Evolutionary conservation across 805 yeast species (phyloP).

Genomic region (Cyberlindnera maritima): DNA sequence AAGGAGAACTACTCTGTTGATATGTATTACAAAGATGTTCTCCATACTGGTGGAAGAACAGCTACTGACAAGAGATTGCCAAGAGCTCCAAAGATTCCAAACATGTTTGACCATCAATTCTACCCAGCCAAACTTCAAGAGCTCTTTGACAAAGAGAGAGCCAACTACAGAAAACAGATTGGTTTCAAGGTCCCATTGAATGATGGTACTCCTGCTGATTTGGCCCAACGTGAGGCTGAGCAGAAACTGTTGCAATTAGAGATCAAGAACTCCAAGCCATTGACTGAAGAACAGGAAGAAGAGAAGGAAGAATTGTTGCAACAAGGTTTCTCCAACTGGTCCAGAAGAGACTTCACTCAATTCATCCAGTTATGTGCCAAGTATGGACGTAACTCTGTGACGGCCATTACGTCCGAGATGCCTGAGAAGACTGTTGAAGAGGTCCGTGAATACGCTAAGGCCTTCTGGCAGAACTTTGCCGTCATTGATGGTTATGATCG

Average conservation of each 20-base stretch:
- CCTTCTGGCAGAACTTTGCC: constrained; percentile 76
- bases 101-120: constrained; percentile 87
- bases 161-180: constrained; percentile 66
- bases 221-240: constrained; percentile 39
- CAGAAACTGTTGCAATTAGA: constrained; percentile 62
- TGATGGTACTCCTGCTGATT: constrained; percentile 46
- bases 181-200: constrained; percentile 62
- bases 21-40: constrained; percentile 77
- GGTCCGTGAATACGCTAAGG: constrained; percentile 69
- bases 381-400: constrained; percentile 75
- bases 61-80: constrained; percentile 52
- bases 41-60: constrained; percentile 68
- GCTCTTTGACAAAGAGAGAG: constrained; percentile 77
- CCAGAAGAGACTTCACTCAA: constrained; percentile 81
- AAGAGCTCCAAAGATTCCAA: constrained; percentile 79
- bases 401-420: constrained; percentile 72
- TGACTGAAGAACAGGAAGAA: constrained; percentile 78
- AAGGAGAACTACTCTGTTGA: constrained; percentile 86
- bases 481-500: constrained; percentile 89
- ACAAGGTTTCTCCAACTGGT: constrained; percentile 81
- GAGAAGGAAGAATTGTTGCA: constrained; percentile 55
- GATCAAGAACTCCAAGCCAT: constrained; percentile 71
- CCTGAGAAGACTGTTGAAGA: constrained; percentile 76
- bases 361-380: constrained; percentile 73
- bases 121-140: constrained; percentile 74